These are phyloP conservation scores for Rusavskia elegans DNA, from an alignment of 495 filamentous ascomycete genomes.

Conservation along the genomic window DNA sequence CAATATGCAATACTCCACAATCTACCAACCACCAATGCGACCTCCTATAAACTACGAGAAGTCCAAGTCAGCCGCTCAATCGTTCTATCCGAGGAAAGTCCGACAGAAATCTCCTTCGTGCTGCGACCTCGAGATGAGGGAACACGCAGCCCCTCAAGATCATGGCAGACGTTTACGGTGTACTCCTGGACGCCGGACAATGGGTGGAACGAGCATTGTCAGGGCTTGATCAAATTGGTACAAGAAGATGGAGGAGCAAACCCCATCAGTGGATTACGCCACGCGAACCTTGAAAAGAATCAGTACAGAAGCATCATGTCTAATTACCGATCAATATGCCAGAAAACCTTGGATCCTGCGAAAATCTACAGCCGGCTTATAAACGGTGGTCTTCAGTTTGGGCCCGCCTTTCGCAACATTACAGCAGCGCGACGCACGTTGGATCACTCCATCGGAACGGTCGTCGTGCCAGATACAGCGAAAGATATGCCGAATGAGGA, in stretches of 20 bases:
- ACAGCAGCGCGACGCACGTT: neutral
- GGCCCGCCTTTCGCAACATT: slow-evolving; percentile 14
- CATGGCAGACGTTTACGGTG: slow-evolving; percentile 1
- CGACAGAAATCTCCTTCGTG: slow-evolving; percentile 4
- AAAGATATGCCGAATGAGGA: neutral
- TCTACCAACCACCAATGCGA: slow-evolving; percentile 1
- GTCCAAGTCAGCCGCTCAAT: slow-evolving; percentile 15
- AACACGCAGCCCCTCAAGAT: neutral
- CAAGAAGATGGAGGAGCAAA: neutral
- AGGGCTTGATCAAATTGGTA: neutral
- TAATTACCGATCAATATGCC: neutral
- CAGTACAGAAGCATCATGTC: slow-evolving; percentile 9
- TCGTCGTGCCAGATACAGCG: slow-evolving; percentile 1
- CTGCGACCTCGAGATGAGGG: slow-evolving; percentile 10
- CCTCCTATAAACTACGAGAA: slow-evolving; percentile 12
- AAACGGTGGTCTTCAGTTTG: slow-evolving; percentile 13
- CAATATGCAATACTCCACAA: slow-evolving; percentile 2
- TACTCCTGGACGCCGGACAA: neutral
- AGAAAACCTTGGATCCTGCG: neutral
- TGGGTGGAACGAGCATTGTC: slow-evolving; percentile 4
- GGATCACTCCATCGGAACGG: slow-evolving; percentile 1
- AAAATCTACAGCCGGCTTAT: slow-evolving; percentile 5
- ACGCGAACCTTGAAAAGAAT: neutral
- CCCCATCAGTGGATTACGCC: neutral
- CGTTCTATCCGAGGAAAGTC: slow-evolving; percentile 9